Evolutionary conservation across 768 basidiomycete species (phyloP), one percentile per base, ranked within the genome.

Genomic region (Lactarius akahatsu): DNA sequence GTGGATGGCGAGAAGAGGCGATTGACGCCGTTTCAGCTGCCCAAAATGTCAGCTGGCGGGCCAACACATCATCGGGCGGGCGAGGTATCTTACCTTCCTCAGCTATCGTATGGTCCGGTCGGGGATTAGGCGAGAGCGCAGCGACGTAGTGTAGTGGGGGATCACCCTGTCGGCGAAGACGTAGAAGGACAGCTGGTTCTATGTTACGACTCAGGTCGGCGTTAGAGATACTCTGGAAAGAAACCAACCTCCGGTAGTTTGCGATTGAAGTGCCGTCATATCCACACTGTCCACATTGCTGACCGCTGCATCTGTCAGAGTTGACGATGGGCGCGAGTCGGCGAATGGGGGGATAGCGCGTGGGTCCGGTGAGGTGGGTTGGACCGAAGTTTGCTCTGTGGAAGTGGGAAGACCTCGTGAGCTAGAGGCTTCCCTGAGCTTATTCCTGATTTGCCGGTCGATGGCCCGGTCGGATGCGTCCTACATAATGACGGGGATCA

Each of bases 221-320:
- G 18, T 20, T 56, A 18, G 20, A 20, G 55, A 34, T 20, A 10
- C 32, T 4, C 10, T 20, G 18, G 6, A 34, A 3, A 56, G 30
- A 32, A 15, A 56, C 32, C 16, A 5, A 56, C 55, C 55, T 56
- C 55, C 55, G 20, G 55, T 56, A n/a, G 55, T 56, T 56, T 32
- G 7, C 32, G 55, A 56, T 34, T 56, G 55, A 34, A 56, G 32
- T 10, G 32, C 32, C 1, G 55, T 56, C 55, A 34, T 56, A n/a
- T 56, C 55, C 30, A 34, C 18, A 20, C 55, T 18, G 16, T 56
- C 55, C 30, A 32, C 9, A 18, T n/a, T 3, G 18, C 30, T 20
- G 20, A 32, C 28, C 3, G 20, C 30, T 11, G 18, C 8, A n/a
- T 32, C 55, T 9, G 32, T n/a, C 55, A 20, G 32, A 9, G 55